Conservation (phyloP, 164 flowering plant genomes). For the Dillenia suffruticosa region DNA sequence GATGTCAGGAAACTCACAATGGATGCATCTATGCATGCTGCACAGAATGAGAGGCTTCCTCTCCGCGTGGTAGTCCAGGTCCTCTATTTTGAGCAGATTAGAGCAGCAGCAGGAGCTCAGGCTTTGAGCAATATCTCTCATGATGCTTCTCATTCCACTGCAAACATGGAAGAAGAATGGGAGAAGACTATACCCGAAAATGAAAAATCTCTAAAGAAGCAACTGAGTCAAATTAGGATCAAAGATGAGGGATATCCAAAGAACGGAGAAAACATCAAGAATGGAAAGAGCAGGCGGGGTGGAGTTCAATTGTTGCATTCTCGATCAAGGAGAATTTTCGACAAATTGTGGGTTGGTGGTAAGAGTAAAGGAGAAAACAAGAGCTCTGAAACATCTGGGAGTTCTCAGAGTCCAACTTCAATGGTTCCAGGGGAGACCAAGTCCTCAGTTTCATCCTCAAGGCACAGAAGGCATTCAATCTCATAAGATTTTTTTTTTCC, state of each 20-base stretch:
- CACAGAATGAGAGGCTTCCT: conserved; percentile 85
- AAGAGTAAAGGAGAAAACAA: conserved; percentile 48
- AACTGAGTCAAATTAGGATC: conserved; percentile 37
- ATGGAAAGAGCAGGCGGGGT: conserved; percentile 38
- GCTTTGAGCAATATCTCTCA: conserved; percentile 17
- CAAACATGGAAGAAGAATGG: conserved; percentile 44
- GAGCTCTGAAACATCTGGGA: conserved; percentile 72
- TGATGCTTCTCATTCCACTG: conserved; percentile 30
- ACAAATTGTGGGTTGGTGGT: conserved; percentile 57
- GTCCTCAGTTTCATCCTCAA: conserved; percentile 51
- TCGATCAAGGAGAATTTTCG: conserved; percentile 79
- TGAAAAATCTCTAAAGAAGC: conserved; percentile 32
- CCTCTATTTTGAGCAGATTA: conserved; percentile 73
- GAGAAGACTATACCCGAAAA: conserved; percentile 28
- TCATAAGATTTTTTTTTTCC: conserved; percentile 25
- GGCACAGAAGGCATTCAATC: conserved; percentile 68
- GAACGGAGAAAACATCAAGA: conserved; percentile 35
- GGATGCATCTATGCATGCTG: conserved; percentile 79
- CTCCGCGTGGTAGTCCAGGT: conserved; percentile 87
- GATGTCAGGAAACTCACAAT: conserved; percentile 69
- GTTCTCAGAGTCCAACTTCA: conserved; percentile 73
- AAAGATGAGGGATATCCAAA: conserved; percentile 26
- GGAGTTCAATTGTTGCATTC: conserved; percentile 57
- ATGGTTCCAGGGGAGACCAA: conserved; percentile 51
- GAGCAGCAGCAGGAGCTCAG: conserved; percentile 34